Base-by-base conservation (phyloP, 2,329 filamentous ascomycete genomes). In the Aspergillus sp. region DNA sequence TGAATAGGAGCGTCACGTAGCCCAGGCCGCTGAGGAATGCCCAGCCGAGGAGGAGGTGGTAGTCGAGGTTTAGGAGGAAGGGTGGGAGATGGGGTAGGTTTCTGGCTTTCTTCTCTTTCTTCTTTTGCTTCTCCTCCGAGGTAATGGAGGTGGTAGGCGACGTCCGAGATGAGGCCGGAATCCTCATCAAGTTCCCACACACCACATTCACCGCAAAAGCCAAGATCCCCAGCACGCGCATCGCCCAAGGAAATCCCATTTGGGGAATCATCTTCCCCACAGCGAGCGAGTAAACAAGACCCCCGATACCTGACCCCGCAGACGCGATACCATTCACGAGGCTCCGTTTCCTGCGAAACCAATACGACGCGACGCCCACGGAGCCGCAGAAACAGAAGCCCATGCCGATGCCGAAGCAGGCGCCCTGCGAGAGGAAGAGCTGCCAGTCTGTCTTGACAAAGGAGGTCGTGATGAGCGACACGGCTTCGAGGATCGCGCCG, bases 1-100 rank as follows among this genome's bases (percentile, higher is more conserved):
- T 84, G 73, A 86, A 89, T 2, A 88, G 77, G 2, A 89, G 69
- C 1, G 84, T 81, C 10, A 87, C 81, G 61, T 88, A 89, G 2
- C 84, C 87, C 3, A 89, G 73, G 77, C 86, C 83, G 46, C 79
- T 84, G 32, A 36, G 14, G 6, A 58, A 51, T 2, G 52, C 52
- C 55, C 58, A 63, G 2, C 24, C 26, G 1, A 63, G 22, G 2
- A 60, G 22, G 0, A 54, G 24, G 6, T 56, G 5, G 39, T 29
- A 54, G 16, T 47, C 52, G 2, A 11, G 24, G 7, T 24, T n/a
- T 12, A 7, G 24, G n/a, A 54, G n/a, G 0, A 54, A 14, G 3
- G 12, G 24, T 9, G 22, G 4, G 3, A 46, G n/a, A 7, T 2
- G 22, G 18, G 39, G 45, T 14, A 14, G 12, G 6, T 9, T 12